These are phyloP conservation scores for Tuctoria greenei DNA, from an alignment of 176 grass and related monocot genomes.

Conservation along the genomic window DNA sequence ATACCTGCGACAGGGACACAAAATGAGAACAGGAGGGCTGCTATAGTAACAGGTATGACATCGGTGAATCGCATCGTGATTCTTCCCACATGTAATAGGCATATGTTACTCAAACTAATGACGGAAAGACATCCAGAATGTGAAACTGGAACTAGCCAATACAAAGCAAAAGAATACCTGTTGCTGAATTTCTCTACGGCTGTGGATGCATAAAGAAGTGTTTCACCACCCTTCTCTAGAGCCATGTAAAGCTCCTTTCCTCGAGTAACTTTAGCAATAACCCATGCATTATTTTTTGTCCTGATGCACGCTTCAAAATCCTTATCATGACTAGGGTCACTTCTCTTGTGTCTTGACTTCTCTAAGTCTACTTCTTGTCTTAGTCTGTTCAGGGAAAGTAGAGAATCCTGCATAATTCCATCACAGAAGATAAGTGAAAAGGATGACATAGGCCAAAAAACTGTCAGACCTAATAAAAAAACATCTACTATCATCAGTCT, in stretches of 20 bases:
- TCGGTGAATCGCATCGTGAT: background rate
- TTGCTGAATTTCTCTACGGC: constrained; percentile 97
- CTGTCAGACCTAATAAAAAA: background rate
- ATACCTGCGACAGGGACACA: constrained; percentile 53
- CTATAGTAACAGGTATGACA: background rate
- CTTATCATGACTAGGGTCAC: constrained; percentile 57
- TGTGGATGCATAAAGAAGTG: constrained; percentile 86
- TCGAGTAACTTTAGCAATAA: constrained; percentile 82
- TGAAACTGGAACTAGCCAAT: constrained; percentile 1
- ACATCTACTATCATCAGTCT: background rate
- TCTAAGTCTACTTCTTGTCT: constrained; percentile 87
- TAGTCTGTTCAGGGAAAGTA: constrained; percentile 75
- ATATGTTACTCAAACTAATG: background rate
- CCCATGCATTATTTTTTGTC: constrained; percentile 84
- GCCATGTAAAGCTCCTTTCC: constrained; percentile 93
- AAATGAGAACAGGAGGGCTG: background rate
- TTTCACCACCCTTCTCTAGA: constrained; percentile 86
- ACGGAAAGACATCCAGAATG: background rate
- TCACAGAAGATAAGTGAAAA: constrained; percentile 20
- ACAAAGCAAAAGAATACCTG: constrained; percentile 56
- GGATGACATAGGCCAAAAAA: background rate
- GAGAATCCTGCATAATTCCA: constrained; percentile 63
- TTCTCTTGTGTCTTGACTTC: constrained; percentile 63
- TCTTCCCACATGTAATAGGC: background rate
- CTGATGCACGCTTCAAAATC: constrained; percentile 83